Evolutionary conservation across 768 basidiomycete genomes (phyloP).

Genomic region (Mycena capillaripes): DNA sequence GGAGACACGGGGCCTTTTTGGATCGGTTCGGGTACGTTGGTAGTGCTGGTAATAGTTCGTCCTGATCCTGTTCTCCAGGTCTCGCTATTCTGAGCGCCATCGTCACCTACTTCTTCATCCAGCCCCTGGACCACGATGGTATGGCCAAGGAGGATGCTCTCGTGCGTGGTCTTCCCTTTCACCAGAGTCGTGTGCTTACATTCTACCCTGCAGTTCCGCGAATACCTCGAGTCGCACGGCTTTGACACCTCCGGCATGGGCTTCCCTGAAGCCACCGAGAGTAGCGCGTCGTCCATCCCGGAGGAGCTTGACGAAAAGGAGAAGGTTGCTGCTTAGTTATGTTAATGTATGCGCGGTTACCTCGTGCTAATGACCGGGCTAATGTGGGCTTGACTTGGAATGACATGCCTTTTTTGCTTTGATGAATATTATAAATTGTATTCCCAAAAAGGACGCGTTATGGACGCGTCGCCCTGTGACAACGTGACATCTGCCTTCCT

Average conservation of each 20-base stretch:
- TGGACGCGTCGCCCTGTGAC: slow-evolving; percentile 15
- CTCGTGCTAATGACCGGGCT: neutral
- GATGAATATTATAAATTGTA: too few species aligned
- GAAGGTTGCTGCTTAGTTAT: slow-evolving; percentile 14
- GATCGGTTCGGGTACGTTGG: neutral
- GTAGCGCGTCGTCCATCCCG: neutral
- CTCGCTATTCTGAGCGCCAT: slow-evolving; percentile 85
- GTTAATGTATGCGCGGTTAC: neutral
- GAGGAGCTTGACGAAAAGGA: slow-evolving; percentile 33
- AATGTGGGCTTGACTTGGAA: slow-evolving; percentile 9
- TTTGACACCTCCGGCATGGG: slow-evolving; percentile 87
- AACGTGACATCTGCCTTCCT: neutral
- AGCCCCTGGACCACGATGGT: slow-evolving; percentile 80
- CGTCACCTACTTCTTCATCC: slow-evolving; percentile 80
- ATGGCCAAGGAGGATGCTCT: slow-evolving; percentile 82
- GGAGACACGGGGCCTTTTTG: slow-evolving; percentile 73
- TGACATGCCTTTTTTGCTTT: neutral
- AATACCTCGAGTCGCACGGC: slow-evolving; percentile 83
- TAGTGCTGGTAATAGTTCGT: neutral
- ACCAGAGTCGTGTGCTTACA: neutral
- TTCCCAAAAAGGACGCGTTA: slow-evolving; percentile 12
- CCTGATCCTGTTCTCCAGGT: slow-evolving; percentile 45
- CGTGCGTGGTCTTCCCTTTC: slow-evolving; percentile 52
- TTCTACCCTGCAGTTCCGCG: slow-evolving; percentile 72
- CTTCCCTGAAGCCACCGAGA: slow-evolving; percentile 40